Percentiles rank a stretch among this genome's conserved stretches.
Conservation (phyloP, 2,329 filamentous ascomycete species). For the Colletotrichum endophyticum region DNA sequence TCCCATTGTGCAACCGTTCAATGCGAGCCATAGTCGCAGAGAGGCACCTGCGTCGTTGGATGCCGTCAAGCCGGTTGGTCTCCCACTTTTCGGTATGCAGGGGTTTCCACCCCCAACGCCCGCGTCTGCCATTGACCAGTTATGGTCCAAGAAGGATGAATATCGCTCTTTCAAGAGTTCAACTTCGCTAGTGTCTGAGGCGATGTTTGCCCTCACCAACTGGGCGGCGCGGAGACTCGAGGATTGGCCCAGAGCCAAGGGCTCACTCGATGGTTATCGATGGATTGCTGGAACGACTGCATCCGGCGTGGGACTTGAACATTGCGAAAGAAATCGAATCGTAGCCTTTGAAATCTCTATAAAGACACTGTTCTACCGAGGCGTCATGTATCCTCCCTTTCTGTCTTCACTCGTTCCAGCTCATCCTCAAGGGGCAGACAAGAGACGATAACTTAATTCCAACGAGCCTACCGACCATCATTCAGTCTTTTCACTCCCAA, state of each 20-base stretch:
- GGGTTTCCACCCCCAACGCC: background rate
- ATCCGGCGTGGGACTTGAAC: background rate
- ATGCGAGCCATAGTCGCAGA: background rate
- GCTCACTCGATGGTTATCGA: background rate
- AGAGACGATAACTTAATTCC: background rate
- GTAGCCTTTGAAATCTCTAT: background rate
- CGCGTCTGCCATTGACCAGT: background rate
- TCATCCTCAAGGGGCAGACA: background rate
- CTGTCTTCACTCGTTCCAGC: background rate
- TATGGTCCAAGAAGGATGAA: background rate
- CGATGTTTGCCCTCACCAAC: background rate
- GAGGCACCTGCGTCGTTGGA: background rate
- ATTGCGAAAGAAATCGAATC: accelerated
- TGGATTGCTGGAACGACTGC: background rate
- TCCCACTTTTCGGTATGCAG: background rate
- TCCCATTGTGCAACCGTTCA: background rate
- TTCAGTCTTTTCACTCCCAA: background rate
- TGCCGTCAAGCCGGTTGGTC: background rate
- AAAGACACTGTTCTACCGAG: background rate
- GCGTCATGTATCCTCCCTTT: background rate
- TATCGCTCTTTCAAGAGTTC: background rate
- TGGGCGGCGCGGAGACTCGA: background rate
- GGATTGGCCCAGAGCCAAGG: background rate
- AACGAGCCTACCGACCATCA: background rate
- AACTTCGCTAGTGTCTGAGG: background rate